Conservation (phyloP, 2,329 filamentous ascomycete species). For the Onygenales sp. region DNA sequence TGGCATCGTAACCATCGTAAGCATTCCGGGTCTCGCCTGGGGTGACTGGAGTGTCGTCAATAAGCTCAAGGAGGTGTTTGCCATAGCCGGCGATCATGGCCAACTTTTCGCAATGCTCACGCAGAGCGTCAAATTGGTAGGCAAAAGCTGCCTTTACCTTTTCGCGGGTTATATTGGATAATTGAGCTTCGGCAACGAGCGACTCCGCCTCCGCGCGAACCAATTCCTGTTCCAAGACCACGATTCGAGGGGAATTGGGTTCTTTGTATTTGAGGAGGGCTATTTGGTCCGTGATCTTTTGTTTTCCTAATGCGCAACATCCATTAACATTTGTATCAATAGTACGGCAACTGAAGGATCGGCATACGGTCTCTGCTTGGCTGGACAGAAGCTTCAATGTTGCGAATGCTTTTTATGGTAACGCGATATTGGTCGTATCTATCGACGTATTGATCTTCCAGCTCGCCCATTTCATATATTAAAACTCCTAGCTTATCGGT, state of each 20-base stretch:
- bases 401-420: slow-evolving; percentile 98
- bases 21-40: slow-evolving; percentile 91
- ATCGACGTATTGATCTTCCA: slow-evolving; percentile 97
- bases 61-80: slow-evolving; percentile 93
- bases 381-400: slow-evolving; percentile 97
- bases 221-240: slow-evolving; percentile 95
- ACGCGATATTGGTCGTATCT: slow-evolving; percentile 98
- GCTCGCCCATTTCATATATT: slow-evolving; percentile 95
- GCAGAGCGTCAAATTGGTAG: slow-evolving; percentile 95
- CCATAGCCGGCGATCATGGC: slow-evolving; percentile 96
- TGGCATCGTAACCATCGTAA: slow-evolving; percentile 96
- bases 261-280: slow-evolving; percentile 99
- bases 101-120: slow-evolving; percentile 96
- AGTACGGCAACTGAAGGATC: not conserved
- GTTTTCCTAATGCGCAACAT: slow-evolving; percentile 60
- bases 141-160: slow-evolving; percentile 98
- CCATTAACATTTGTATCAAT: not conserved
- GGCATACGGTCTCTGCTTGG: slow-evolving; percentile 66
- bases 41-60: slow-evolving; percentile 94
- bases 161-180: slow-evolving; percentile 98
- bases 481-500: slow-evolving; percentile 97
- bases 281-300: slow-evolving; percentile 98
- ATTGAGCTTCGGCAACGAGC: slow-evolving; percentile 93
- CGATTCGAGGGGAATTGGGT: slow-evolving; percentile 93
- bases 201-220: slow-evolving; percentile 97